Evolutionary conservation across 2,329 filamentous ascomycete genomes (phyloP).

Genomic region (Ophiocordyceps camponoti-floridani): DNA sequence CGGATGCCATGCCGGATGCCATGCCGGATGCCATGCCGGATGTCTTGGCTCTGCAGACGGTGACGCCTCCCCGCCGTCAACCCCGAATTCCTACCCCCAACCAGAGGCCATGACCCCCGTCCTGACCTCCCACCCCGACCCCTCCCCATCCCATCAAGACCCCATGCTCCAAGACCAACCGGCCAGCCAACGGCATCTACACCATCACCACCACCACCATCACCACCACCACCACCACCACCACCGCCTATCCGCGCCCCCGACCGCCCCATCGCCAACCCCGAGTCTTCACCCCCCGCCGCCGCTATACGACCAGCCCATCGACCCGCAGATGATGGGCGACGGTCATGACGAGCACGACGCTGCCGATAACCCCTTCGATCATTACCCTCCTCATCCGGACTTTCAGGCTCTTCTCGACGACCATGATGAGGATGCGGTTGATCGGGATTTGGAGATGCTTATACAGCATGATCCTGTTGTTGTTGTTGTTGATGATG

Average conservation of each 20-base stretch:
- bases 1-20: too few species aligned
- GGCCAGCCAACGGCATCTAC: conserved; percentile 9
- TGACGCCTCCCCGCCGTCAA: too few species aligned
- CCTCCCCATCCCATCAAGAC: too few species aligned
- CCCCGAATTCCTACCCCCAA: too few species aligned
- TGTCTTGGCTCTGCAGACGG: too few species aligned
- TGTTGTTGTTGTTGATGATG: too few species aligned
- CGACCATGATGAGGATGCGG: conserved; percentile 17
- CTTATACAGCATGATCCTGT: conserved; percentile 27
- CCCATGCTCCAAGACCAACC: conserved; percentile 5
- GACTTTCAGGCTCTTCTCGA: conserved; percentile 37
- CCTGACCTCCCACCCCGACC: too few species aligned
- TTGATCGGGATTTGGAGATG: conserved; percentile 33
- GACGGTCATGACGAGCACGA: conserved; percentile 16
- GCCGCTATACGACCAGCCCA: conserved; percentile 30
- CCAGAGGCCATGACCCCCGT: too few species aligned
- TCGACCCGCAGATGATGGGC: conserved; percentile 41
- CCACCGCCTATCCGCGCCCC: too few species aligned
- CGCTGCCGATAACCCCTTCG: conserved; percentile 17
- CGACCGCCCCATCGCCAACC: too few species aligned
- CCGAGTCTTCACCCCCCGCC: conserved; percentile 3
- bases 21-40: too few species aligned
- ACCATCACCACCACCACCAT: conserved; percentile 5
- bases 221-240: conserved; percentile 13
- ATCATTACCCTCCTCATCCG: conserved; percentile 22